Base-by-base conservation (phyloP, 202 grass and related monocot species). In the Thinopyrum obtusiflorum region DNA sequence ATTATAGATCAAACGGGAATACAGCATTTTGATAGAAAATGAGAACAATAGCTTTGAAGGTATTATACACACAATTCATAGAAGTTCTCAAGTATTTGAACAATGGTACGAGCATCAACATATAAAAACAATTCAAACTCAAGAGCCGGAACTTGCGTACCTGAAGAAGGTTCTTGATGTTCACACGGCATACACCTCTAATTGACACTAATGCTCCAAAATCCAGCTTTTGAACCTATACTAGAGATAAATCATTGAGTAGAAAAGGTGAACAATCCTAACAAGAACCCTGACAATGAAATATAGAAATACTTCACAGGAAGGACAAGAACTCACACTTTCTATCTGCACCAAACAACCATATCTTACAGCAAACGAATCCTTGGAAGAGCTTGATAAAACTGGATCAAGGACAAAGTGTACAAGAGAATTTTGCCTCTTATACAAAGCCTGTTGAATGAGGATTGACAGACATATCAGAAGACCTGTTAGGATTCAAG, bases 401-500 rank as follows among this genome's bases (percentile, higher is more conserved):
- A 98, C 75, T 76, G 93, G 96, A 89, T 98, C 91, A 67, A 95
- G 79, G 27, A 98, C 93, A 47, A 95, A 95, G 64, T 98, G 96
- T 59, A 98, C 93, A 94, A 98, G 95, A 83, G 80, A 80, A 76
- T 90, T 93, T 76, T 91, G 83, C 80, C 63, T 92, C 84, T 65
- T 84, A 39, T 68, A 32, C 71, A 98, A 83, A 49, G 93, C 89
- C 91, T 98, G 84, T 83, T 80, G 40, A 89, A 49, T 49, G 72
- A 84, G 87, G 51, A 80, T 74, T 28, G 40, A 74, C 39, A 74
- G 14, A 74, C 44, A 74, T 7, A 73, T 74, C 44, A 49, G 40
- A 74, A 49, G 70, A 87, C 88, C 86, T 98, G 82, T 83, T 82
- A 35, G 84, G 51, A 70, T 68, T 68, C 17, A 68, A 44, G 40